These are phyloP conservation scores for Diplogelasinospora grovesii DNA, from an alignment of 495 filamentous ascomycete genomes.

Conservation along the genomic window DNA sequence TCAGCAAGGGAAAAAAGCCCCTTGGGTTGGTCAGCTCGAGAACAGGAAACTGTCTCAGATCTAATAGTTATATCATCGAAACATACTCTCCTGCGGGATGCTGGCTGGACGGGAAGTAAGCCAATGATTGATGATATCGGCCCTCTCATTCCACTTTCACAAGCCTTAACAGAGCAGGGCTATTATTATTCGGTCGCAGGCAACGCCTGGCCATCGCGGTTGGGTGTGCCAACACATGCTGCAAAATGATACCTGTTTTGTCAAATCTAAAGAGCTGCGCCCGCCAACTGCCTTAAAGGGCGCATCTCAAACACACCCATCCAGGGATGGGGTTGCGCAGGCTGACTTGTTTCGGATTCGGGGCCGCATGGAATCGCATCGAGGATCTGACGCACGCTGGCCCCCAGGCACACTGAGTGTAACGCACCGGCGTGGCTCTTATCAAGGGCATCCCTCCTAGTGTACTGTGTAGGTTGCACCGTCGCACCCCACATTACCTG, in stretches of 20 bases:
- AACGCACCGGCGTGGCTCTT: too few species aligned
- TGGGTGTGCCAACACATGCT: neutral
- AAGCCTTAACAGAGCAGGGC: constrained; percentile 7
- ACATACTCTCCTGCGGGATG: neutral
- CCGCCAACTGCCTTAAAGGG: too few species aligned
- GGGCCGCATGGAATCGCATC: constrained; percentile 7
- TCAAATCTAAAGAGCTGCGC: too few species aligned
- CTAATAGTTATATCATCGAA: constrained; percentile 12
- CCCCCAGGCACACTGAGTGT: too few species aligned
- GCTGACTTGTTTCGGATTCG: constrained; percentile 11
- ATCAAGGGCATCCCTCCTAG: too few species aligned
- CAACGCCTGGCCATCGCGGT: neutral
- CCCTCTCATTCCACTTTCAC: constrained; percentile 11
- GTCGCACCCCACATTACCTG: too few species aligned
- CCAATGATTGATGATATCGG: constrained; percentile 11
- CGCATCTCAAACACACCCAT: too few species aligned
- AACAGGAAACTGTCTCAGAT: constrained; percentile 16
- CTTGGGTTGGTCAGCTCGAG: neutral
- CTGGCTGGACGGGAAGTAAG: too few species aligned
- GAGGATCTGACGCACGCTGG: too few species aligned
- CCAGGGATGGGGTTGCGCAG: neutral
- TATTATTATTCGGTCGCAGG: neutral
- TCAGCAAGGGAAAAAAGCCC: too few species aligned
- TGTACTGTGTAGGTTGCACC: too few species aligned
- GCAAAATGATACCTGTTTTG: constrained; percentile 1